These are phyloP conservation scores for Rhizoctonia solani DNA, from an alignment of 1,284 basidiomycete species.

Conservation along the genomic window DNA sequence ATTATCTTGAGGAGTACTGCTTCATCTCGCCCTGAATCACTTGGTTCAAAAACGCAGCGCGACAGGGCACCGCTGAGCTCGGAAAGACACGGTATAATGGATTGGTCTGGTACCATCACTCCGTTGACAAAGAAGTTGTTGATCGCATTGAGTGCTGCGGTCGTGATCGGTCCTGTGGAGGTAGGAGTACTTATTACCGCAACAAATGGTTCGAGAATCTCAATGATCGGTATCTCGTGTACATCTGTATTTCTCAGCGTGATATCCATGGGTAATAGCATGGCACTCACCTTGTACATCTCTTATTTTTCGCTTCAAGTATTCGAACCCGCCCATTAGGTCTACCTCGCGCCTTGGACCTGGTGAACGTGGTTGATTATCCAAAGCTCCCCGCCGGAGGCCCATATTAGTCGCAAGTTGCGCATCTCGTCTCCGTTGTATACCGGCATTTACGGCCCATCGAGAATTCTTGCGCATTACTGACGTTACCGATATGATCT, in stretches of 20 bases:
- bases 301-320: slow-evolving; percentile 76
- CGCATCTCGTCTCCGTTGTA: slow-evolving; percentile 59
- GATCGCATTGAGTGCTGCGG: slow-evolving; percentile 83
- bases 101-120: slow-evolving; percentile 62
- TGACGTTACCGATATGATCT: slow-evolving; percentile 91
- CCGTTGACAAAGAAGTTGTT: slow-evolving; percentile 84
- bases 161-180: slow-evolving; percentile 93
- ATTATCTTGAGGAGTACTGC: slow-evolving; percentile 92
- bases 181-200: slow-evolving; percentile 89
- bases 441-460: slow-evolving; percentile 64
- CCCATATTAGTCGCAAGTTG: slow-evolving; percentile 74
- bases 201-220: slow-evolving; percentile 86
- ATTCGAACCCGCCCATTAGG: slow-evolving; percentile 88
- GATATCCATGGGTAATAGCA: neutral
- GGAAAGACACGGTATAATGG: slow-evolving; percentile 67
- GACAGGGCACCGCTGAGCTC: slow-evolving; percentile 90
- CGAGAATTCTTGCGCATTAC: slow-evolving; percentile 97
- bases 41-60: slow-evolving; percentile 97
- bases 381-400: slow-evolving; percentile 51
- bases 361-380: slow-evolving; percentile 14
- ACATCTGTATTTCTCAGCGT: slow-evolving; percentile 58
- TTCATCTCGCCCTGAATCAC: slow-evolving; percentile 94
- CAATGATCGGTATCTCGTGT: slow-evolving; percentile 56
- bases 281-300: slow-evolving; percentile 67
- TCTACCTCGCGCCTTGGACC: slow-evolving; percentile 63